Conservation (phyloP, 495 filamentous ascomycete species). For the Mytilinidion resinicola region DNA sequence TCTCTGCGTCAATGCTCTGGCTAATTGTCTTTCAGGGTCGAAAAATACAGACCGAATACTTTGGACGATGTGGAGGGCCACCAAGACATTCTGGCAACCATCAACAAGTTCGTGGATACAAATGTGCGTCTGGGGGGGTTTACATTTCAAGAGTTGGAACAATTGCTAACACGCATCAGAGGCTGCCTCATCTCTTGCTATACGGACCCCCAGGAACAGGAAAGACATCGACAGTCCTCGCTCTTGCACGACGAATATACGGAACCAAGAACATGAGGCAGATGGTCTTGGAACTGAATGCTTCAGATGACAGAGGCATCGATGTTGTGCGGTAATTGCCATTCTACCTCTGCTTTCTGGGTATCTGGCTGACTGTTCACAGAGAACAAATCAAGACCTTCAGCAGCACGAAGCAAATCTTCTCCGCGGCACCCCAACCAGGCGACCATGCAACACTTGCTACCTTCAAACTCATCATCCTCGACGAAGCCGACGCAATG, state of each 20-base stretch:
- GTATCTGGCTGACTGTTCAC: not conserved
- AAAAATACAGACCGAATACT: constrained; percentile 89
- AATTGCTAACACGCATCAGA: constrained; percentile 35
- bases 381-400: constrained; percentile 98
- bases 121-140: constrained; percentile 50
- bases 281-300: constrained; percentile 97
- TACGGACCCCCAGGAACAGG: constrained; percentile 45
- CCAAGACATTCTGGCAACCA: constrained; percentile 91
- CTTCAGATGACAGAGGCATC: constrained; percentile 94
- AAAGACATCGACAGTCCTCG: constrained; percentile 51
- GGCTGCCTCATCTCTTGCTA: constrained; percentile 92
- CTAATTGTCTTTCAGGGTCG: constrained; percentile 60
- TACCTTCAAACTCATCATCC: constrained; percentile 88
- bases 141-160: not conserved
- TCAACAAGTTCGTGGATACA: constrained; percentile 91
- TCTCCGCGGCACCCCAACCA: constrained; percentile 48
- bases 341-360: not conserved
- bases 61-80: constrained; percentile 94
- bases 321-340: constrained; percentile 68
- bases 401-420: constrained; percentile 72
- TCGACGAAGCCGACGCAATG: constrained; percentile 99
- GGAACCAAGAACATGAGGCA: constrained; percentile 88
- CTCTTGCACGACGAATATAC: constrained; percentile 86
- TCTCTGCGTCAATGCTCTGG: not conserved
- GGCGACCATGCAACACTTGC: constrained; percentile 52